Conservation (phyloP, 192 early-diverging fungal genomes). For the Spinellus fusiger region DNA sequence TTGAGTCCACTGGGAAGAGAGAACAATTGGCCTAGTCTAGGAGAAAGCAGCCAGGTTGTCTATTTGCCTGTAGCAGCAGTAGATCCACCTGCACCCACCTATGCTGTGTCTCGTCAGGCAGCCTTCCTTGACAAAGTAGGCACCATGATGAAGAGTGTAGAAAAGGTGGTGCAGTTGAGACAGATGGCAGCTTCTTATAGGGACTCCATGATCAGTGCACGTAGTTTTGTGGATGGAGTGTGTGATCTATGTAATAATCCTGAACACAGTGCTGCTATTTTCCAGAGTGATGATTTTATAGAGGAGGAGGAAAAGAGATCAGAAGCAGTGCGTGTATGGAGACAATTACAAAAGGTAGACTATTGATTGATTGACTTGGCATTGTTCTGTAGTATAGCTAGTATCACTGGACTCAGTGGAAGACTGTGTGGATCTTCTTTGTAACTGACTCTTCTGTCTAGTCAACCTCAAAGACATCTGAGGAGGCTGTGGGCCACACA, state of each 20-base stretch:
- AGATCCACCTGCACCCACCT: neutral
- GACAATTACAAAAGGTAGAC: too few species aligned
- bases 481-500: too few species aligned
- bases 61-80: neutral
- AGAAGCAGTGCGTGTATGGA: slow-evolving; percentile 61
- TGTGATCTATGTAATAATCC: slow-evolving; percentile 34
- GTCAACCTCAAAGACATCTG: too few species aligned
- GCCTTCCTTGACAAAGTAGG: slow-evolving; percentile 34
- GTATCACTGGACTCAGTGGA: too few species aligned
- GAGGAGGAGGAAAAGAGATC: slow-evolving; percentile 38
- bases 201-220: slow-evolving; percentile 28
- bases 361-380: too few species aligned
- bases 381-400: too few species aligned
- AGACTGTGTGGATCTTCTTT: too few species aligned
- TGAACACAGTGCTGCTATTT: slow-evolving; percentile 38
- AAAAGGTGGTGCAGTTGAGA: slow-evolving; percentile 37
- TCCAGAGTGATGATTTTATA: slow-evolving; percentile 41
- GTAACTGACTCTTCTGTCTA: too few species aligned
- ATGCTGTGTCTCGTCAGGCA: slow-evolving; percentile 21
- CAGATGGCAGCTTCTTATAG: slow-evolving; percentile 38
- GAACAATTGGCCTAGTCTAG: slow-evolving; percentile 22
- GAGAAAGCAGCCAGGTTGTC: neutral
- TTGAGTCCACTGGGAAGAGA: neutral
- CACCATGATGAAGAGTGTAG: slow-evolving; percentile 30
- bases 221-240: slow-evolving; percentile 36